Conservation (phyloP, 345 rosid genomes). For the Aquilaria yunnanensis region DNA sequence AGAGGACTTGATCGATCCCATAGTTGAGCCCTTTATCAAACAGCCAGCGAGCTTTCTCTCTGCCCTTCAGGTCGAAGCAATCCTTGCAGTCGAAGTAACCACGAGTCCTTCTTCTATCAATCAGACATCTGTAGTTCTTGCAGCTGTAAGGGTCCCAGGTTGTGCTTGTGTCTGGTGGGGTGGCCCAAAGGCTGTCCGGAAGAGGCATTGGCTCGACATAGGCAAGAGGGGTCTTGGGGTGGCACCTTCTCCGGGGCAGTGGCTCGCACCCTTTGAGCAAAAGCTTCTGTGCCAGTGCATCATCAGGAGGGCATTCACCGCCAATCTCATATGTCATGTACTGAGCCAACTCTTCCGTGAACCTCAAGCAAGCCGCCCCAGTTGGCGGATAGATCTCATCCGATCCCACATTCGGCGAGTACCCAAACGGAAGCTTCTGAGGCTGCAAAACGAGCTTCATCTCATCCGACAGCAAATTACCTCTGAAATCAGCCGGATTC, state of each 20-base stretch:
- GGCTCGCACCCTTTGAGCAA: conserved; percentile 50
- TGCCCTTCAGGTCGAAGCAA: conserved; percentile 39
- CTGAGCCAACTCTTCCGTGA: conserved; percentile 34
- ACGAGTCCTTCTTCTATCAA: conserved; percentile 24
- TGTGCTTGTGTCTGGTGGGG: conserved; percentile 30
- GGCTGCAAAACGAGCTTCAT: conserved; percentile 30
- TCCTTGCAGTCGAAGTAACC: conserved; percentile 41
- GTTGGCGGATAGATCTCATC: conserved; percentile 28
- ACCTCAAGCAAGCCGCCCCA: conserved; percentile 36
- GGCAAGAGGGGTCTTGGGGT: conserved; percentile 23
- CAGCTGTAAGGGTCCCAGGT: conserved; percentile 47
- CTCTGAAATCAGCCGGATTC: neutral
- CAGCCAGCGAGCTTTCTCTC: conserved; percentile 36
- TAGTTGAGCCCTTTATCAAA: conserved; percentile 31
- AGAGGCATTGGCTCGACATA: conserved; percentile 31
- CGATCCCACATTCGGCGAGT: conserved; percentile 27
- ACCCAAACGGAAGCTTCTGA: conserved; percentile 39
- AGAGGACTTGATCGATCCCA: conserved; percentile 35
- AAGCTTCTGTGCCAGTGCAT: conserved; percentile 41
- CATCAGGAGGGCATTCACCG: conserved; percentile 39
- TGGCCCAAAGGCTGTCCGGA: conserved; percentile 32
- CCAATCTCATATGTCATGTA: conserved; percentile 40
- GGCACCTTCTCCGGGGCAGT: conserved; percentile 45
- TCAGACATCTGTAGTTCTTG: conserved; percentile 38
- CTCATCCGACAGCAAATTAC: conserved; percentile 19